Evolutionary conservation across 345 rosid species (phyloP).

Genomic region (Bruguiera gymnorhiza): DNA sequence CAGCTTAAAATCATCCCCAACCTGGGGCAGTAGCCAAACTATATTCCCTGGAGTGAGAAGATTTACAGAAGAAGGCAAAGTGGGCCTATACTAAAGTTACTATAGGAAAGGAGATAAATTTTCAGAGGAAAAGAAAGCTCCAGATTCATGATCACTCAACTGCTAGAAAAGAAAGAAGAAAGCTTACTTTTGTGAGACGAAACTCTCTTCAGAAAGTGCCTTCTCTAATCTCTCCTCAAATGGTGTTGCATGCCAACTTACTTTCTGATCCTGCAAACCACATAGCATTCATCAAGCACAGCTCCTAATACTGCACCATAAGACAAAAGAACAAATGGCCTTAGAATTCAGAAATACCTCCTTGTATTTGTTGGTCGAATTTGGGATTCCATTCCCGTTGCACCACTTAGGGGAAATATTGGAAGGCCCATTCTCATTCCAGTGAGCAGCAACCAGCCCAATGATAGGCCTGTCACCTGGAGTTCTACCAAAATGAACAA

Average conservation of each 20-base stretch:
- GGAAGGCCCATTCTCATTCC: constrained; percentile 63
- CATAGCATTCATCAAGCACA: neutral
- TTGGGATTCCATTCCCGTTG: constrained; percentile 98
- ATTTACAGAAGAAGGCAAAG: neutral
- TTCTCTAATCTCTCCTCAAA: constrained; percentile 95
- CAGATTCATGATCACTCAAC: too few relatives aligned
- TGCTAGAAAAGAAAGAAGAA: neutral
- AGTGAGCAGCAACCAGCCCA: constrained; percentile 83
- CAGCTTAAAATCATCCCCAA: too few relatives aligned
- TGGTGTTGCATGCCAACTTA: constrained; percentile 97
- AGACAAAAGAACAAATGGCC: neutral
- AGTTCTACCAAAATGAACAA: constrained; percentile 37
- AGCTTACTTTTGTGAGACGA: constrained; percentile 46
- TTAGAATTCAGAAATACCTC: constrained; percentile 46
- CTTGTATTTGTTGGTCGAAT: constrained; percentile 89
- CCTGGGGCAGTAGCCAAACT: too few relatives aligned
- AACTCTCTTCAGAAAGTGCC: constrained; percentile 74
- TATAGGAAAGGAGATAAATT: too few relatives aligned
- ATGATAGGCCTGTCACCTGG: constrained; percentile 76
- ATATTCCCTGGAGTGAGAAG: too few relatives aligned
- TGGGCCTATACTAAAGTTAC: too few relatives aligned
- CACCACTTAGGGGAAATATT: constrained; percentile 69
- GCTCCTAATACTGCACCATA: neutral
- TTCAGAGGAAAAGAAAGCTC: too few relatives aligned
- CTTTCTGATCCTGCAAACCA: constrained; percentile 81